These are phyloP conservation scores for Epichloe aotearoae DNA, from an alignment of 2,329 filamentous ascomycete species.

Conservation along the genomic window DNA sequence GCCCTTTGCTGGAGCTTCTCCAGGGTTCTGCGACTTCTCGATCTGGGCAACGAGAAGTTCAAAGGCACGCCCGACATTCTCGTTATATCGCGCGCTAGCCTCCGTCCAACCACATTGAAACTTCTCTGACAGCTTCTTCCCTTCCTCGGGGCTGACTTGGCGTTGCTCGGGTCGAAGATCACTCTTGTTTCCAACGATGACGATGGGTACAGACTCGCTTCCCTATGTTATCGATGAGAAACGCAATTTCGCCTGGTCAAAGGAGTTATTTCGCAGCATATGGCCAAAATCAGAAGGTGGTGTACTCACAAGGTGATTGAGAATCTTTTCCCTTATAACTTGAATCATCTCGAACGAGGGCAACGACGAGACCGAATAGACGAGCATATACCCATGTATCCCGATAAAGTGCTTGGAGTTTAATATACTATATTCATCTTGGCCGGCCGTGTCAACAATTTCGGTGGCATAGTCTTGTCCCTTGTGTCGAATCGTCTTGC, in stretches of 20 bases:
- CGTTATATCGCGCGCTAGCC: conserved; percentile 84
- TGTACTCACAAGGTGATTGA: conserved; percentile 76
- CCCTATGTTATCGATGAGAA: conserved; percentile 40
- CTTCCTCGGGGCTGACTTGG: conserved; percentile 77
- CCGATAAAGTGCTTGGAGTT: conserved; percentile 99
- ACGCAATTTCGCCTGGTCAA: too few species aligned
- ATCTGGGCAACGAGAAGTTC: conserved; percentile 91
- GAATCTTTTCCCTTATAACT: conserved; percentile 95
- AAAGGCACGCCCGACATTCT: conserved; percentile 86
- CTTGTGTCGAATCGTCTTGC: conserved; percentile 85
- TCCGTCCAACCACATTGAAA: conserved; percentile 91
- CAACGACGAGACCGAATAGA: conserved; percentile 90
- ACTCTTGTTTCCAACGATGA: conserved; percentile 94
- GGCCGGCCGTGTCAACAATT: conserved; percentile 95
- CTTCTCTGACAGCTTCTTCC: conserved; percentile 70
- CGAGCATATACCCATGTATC: conserved; percentile 96
- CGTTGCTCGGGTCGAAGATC: conserved; percentile 87
- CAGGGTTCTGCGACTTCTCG: conserved; percentile 85
- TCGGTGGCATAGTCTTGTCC: conserved; percentile 89
- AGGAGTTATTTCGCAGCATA: background rate
- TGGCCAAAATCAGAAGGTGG: background rate
- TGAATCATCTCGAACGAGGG: conserved; percentile 96
- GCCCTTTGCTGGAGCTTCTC: conserved; percentile 63
- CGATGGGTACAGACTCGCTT: conserved; percentile 81
- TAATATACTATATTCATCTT: conserved; percentile 97